Base-by-base conservation (phyloP, 179 eudicot species). In the Sideroxylon spinosum region DNA sequence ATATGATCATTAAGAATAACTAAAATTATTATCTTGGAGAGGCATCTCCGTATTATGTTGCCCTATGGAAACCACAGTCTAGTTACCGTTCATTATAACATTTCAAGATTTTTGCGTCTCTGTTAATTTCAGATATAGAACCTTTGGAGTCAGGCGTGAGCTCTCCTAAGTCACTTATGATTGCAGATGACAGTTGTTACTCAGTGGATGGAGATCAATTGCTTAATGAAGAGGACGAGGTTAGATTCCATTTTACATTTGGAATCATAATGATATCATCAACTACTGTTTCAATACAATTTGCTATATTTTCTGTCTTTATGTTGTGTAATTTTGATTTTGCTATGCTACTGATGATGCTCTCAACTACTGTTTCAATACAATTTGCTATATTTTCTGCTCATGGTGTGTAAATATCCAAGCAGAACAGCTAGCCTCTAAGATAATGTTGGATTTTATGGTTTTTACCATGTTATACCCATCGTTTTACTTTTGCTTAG, bases 201-300 rank as follows among this genome's bases (percentile, higher is more conserved):
- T 68, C 71, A 17, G 75, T 44, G 52, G 81, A 22, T 46, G 67
- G 57, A 6, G 44, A 78, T 20, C 68, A 81, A 59, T 53, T 55
- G 9, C 68, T 46, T 53, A 71, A 25, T 17, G 73, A 82, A 53
- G 85, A 59, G 67, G 81, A 84, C 61, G 85, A 88, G 86, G 95
- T 93, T 78, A 78, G 72, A 16, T 72, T 32, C 75, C 7, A 73
- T 71, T 16, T 57, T 62, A 26, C 19, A 57, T 19, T 53, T 66
- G 16, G 72, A 37, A 29, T 13, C 53, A 32, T 67, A 60, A n/a
- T 78, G 37, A 22, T 55, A 52, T 64, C 22, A 20, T 50, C 20
- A 77, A 52, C 65, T 57, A 29, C 56, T 37, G 52, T 68, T 71
- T 76, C 69, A 37, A 37, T 70, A 63, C 19, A 52, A 9, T 65